Percentiles rank a stretch among this genome's conserved stretches.
phyloP scores from a whole-genome alignment of 495 filamentous ascomycete genomes.

The Choiromyces venosus region DNA sequence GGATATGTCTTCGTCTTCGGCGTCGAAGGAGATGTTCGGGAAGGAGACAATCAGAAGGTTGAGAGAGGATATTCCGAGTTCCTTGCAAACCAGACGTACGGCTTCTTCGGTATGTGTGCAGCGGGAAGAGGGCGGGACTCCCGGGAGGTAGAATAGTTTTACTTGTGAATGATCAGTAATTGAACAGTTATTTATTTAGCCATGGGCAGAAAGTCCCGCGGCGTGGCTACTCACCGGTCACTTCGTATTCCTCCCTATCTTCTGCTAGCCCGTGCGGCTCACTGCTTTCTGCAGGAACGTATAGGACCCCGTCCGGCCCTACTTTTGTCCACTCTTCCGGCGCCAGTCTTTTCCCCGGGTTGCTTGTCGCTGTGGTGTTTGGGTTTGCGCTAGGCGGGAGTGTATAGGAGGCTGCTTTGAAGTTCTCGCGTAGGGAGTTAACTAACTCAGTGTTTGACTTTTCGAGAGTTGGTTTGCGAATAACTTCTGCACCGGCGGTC shows the following conservation, averaged over 20 bases:
- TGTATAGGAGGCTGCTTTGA: slow-evolving; percentile 23
- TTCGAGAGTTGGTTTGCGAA: slow-evolving; percentile 40
- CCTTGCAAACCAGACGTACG: slow-evolving; percentile 57
- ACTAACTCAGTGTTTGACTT: slow-evolving; percentile 37
- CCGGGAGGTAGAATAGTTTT: slow-evolving; percentile 40
- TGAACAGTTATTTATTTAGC: not conserved
- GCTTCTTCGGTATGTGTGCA: slow-evolving; percentile 47
- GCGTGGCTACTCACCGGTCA: slow-evolving; percentile 29
- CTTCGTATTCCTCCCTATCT: slow-evolving; percentile 37
- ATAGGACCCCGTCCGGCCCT: slow-evolving; percentile 15
- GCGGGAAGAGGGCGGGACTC: slow-evolving; percentile 15
- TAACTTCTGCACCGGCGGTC: slow-evolving; percentile 39
- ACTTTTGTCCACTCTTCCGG: slow-evolving; percentile 25
- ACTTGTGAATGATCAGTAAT: slow-evolving; percentile 15
- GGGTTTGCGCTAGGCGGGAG: slow-evolving; percentile 7
- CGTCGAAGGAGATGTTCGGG: slow-evolving; percentile 87
- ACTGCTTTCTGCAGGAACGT: slow-evolving; percentile 16
- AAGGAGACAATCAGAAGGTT: slow-evolving; percentile 91
- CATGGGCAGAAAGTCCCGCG: not conserved
- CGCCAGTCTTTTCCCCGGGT: not conserved
- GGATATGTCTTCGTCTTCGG: slow-evolving; percentile 68
- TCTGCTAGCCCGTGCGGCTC: slow-evolving; percentile 25
- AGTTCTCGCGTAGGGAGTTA: slow-evolving; percentile 35
- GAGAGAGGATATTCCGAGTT: slow-evolving; percentile 66
- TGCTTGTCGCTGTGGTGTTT: not conserved